A percentile compares a stretch with the other conserved stretches of the same genome.
phyloP scores from a whole-genome alignment of 345 rosid genomes.

The Laguncularia racemosa region DNA sequence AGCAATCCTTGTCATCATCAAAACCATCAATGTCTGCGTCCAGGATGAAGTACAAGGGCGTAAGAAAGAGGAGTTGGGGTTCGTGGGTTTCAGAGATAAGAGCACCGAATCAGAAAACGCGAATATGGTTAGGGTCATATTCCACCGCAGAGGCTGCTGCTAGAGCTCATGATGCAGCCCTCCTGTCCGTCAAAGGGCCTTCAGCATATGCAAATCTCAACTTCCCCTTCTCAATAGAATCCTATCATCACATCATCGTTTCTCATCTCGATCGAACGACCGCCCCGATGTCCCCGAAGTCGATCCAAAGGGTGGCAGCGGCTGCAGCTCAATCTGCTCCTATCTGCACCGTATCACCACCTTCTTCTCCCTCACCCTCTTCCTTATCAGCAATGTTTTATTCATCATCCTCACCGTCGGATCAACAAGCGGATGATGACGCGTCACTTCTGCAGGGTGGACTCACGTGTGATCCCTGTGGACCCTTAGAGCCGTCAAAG shows the following conservation, averaged over 20 bases:
- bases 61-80: conserved; percentile 99
- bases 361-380: conserved; percentile 8
- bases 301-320: conserved; percentile 82
- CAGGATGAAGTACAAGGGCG: conserved; percentile 78
- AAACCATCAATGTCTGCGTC: conserved; percentile 19
- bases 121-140: conserved; percentile 98
- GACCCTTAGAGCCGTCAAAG: conserved; percentile 12
- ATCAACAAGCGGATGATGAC: conserved; percentile 34
- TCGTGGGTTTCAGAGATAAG: conserved; percentile 98
- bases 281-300: conserved; percentile 67
- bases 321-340: conserved; percentile 46
- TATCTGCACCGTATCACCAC: conserved; percentile 6
- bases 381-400: conserved; percentile 25
- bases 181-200: conserved; percentile 81
- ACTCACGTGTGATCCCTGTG: conserved; percentile 16
- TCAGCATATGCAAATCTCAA: conserved; percentile 55
- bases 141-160: conserved; percentile 96
- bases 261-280: conserved; percentile 24
- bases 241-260: conserved; percentile 15
- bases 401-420: conserved; percentile 37
- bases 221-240: conserved; percentile 48
- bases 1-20: conserved; percentile 18
- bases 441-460: conserved; percentile 11
- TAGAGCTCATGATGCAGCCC: conserved; percentile 95
- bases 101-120: conserved; percentile 90